Evolutionary conservation across 768 basidiomycete genomes (phyloP).

Genomic region (Lactarius hengduanensis): DNA sequence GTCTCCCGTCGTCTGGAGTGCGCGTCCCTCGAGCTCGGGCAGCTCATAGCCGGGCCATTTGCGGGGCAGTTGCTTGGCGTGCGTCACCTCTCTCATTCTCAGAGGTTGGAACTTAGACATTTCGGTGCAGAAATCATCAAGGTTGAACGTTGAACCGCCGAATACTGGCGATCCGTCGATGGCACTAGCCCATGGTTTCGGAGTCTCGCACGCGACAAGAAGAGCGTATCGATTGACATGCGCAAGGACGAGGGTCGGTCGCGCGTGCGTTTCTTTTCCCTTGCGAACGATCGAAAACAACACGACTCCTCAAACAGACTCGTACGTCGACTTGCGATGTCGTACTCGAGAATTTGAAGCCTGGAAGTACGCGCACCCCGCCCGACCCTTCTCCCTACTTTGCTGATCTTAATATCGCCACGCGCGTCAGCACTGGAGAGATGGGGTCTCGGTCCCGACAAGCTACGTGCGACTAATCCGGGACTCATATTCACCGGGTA

Average conservation of each 20-base stretch:
- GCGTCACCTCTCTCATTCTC: slow-evolving; percentile 24
- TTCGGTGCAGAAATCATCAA: slow-evolving; percentile 66
- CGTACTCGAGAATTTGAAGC: slow-evolving; percentile 55
- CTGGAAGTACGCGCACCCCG: slow-evolving; percentile 53
- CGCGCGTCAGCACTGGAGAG: slow-evolving; percentile 59
- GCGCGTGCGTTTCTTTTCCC: slow-evolving; percentile 38
- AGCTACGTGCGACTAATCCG: slow-evolving; percentile 71
- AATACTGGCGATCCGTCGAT: slow-evolving; percentile 61
- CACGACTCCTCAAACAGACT: slow-evolving; percentile 40
- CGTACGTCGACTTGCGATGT: slow-evolving; percentile 67
- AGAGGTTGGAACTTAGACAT: not conserved
- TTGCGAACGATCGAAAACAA: not conserved
- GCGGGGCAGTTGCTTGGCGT: slow-evolving; percentile 73
- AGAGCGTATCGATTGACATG: slow-evolving; percentile 67
- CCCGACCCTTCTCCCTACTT: not conserved
- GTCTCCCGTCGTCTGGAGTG: slow-evolving; percentile 58
- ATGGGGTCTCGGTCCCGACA: slow-evolving; percentile 60
- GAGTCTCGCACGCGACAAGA: slow-evolving; percentile 70
- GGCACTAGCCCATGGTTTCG: slow-evolving; percentile 75
- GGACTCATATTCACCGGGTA: slow-evolving; percentile 85
- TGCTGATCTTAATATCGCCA: slow-evolving; percentile 1
- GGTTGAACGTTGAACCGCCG: slow-evolving; percentile 66
- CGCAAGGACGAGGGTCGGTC: slow-evolving; percentile 59
- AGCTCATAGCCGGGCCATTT: slow-evolving; percentile 71
- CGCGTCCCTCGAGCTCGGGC: slow-evolving; percentile 68